phyloP scores from a whole-genome alignment of 2,329 filamentous ascomycete species.

The Ophiocordyceps polyrhachis-furcata region DNA sequence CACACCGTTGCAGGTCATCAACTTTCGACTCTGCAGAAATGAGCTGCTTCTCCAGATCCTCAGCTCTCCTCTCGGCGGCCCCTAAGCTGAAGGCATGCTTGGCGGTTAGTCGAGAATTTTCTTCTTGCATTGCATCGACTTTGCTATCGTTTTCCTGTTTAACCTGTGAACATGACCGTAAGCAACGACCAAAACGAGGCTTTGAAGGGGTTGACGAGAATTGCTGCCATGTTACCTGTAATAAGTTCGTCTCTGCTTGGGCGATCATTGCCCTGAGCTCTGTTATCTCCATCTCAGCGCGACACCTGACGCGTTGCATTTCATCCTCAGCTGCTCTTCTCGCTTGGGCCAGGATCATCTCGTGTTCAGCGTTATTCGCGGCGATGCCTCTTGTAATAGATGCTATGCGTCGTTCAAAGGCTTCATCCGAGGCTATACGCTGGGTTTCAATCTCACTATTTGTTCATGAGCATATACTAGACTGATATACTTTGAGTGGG shows the following conservation, averaged over 20 bases:
- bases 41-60: not conserved
- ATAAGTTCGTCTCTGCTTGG: slow-evolving; percentile 9
- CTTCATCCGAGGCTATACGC: slow-evolving; percentile 8
- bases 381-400: slow-evolving; percentile 5
- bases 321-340: slow-evolving; percentile 30
- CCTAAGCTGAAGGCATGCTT: not conserved
- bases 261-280: slow-evolving; percentile 21
- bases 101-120: not conserved
- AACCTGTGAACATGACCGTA: not conserved
- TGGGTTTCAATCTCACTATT: slow-evolving; percentile 15
- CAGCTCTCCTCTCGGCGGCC: not conserved
- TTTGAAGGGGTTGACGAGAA: not conserved
- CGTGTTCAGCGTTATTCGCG: slow-evolving; percentile 10
- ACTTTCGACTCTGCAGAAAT: not conserved
- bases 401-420: slow-evolving; percentile 8
- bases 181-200: not conserved
- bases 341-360: slow-evolving; percentile 22
- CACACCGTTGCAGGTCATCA: not conserved
- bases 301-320: slow-evolving; percentile 25
- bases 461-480: not conserved
- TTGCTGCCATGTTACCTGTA: slow-evolving; percentile 22
- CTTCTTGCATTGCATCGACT: not conserved
- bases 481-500: not conserved
- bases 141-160: not conserved
- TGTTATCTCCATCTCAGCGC: slow-evolving; percentile 41